These are phyloP conservation scores for Rhodamnia rubescens DNA, from an alignment of 345 rosid genomes.

Conservation along the genomic window DNA sequence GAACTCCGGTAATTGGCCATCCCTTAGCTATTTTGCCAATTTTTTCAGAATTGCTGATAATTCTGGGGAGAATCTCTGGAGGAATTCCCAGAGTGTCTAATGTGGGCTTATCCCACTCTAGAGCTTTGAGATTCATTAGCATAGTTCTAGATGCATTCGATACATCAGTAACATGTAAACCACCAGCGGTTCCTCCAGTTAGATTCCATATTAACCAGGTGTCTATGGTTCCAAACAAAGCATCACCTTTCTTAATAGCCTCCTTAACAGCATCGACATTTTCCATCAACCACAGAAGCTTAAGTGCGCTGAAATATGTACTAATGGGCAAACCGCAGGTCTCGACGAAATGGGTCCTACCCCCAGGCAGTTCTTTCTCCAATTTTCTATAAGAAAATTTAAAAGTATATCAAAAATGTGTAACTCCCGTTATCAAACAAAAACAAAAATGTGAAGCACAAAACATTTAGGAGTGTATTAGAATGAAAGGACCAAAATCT, in stretches of 20 bases:
- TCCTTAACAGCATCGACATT: constrained; percentile 51
- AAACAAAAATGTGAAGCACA: not conserved
- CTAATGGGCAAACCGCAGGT: constrained; percentile 82
- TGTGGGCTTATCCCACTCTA: constrained; percentile 60
- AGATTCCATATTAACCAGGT: constrained; percentile 94
- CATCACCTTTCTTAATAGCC: constrained; percentile 54
- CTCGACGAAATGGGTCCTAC: constrained; percentile 63
- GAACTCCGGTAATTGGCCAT: constrained; percentile 79
- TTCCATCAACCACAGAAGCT: constrained; percentile 85
- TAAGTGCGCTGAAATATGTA: constrained; percentile 84
- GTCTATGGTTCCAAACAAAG: constrained; percentile 78
- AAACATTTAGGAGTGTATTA: not conserved
- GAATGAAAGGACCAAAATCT: not conserved
- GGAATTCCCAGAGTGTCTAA: constrained; percentile 47
- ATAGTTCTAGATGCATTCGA: constrained; percentile 88
- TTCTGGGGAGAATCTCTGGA: constrained; percentile 56
- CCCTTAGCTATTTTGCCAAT: constrained; percentile 64
- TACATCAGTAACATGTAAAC: constrained; percentile 79
- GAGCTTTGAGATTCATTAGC: constrained; percentile 82
- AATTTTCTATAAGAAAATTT: constrained; percentile 35
- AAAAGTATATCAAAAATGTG: not conserved
- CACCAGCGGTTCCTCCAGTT: constrained; percentile 64
- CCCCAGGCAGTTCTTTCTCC: constrained; percentile 75
- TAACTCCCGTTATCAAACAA: not conserved
- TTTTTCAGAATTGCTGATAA: constrained; percentile 70